These are phyloP conservation scores for Staphylotrichum tortipilum DNA, from an alignment of 495 filamentous ascomycete species.

Conservation along the genomic window DNA sequence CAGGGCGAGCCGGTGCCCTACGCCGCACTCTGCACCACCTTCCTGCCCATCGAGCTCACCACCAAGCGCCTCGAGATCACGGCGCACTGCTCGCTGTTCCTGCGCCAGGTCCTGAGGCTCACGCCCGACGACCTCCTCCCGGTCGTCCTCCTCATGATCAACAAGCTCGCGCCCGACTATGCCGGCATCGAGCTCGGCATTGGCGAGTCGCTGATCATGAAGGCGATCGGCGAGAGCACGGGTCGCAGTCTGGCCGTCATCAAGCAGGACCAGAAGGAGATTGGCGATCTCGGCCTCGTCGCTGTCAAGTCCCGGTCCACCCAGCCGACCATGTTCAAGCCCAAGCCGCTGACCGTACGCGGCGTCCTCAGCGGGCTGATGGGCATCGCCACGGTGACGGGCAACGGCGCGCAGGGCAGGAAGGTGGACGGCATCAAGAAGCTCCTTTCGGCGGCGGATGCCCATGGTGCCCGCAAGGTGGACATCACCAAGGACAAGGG, in stretches of 20 bases:
- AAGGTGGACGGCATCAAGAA: slow-evolving; percentile 96
- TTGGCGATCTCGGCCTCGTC: slow-evolving; percentile 89
- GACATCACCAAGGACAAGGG: slow-evolving; percentile 92
- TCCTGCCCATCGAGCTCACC: slow-evolving; percentile 87
- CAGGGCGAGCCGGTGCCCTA: slow-evolving; percentile 83
- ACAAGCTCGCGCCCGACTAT: slow-evolving; percentile 94
- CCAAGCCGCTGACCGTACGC: slow-evolving; percentile 76
- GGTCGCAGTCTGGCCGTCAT: slow-evolving; percentile 79
- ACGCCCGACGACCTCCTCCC: slow-evolving; percentile 82
- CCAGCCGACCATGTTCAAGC: slow-evolving; percentile 96
- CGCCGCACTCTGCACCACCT: slow-evolving; percentile 87
- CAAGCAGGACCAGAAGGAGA: slow-evolving; percentile 89
- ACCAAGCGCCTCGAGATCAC: slow-evolving; percentile 81
- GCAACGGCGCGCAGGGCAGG: slow-evolving; percentile 77
- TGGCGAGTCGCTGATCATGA: slow-evolving; percentile 96
- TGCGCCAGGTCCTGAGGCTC: slow-evolving; percentile 83
- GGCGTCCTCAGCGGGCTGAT: slow-evolving; percentile 85
- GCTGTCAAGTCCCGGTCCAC: slow-evolving; percentile 90
- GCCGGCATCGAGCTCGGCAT: slow-evolving; percentile 93
- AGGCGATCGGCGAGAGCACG: slow-evolving; percentile 89
- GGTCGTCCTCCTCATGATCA: slow-evolving; percentile 90
- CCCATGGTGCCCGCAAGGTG: slow-evolving; percentile 57
- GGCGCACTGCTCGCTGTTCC: slow-evolving; percentile 80
- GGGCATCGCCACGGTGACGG: slow-evolving; percentile 75
- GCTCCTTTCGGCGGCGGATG: slow-evolving; percentile 77